Percentiles rank a stretch among this genome's conserved stretches.
These are phyloP conservation scores for Trichoderma cornu-damae DNA, from an alignment of 2,329 filamentous ascomycete species.

Conservation along the genomic window DNA sequence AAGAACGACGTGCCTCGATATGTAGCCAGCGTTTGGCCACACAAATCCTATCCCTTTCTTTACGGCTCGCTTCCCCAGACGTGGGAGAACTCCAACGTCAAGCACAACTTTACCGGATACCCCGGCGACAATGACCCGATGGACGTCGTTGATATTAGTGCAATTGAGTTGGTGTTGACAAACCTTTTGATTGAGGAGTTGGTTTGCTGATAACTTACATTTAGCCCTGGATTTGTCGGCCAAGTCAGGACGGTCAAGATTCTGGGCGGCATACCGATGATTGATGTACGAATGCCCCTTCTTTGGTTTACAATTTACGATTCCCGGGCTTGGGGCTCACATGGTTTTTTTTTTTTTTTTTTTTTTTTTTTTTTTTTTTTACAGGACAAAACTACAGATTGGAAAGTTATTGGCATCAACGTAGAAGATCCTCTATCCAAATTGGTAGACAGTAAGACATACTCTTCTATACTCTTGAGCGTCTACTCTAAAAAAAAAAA, in stretches of 20 bases:
- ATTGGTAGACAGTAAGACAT: conserved; percentile 31
- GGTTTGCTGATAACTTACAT: neutral
- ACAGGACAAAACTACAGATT: conserved; percentile 32
- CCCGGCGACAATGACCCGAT: conserved; percentile 41
- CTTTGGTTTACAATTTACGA: too few species aligned
- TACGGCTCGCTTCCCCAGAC: conserved; percentile 43
- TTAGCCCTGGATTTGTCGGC: conserved; percentile 31
- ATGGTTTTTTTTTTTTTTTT: too few species aligned
- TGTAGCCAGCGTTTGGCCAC: conserved; percentile 40
- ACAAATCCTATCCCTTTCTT: conserved; percentile 40
- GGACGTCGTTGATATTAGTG: conserved; percentile 37
- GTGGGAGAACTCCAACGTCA: conserved; percentile 40
- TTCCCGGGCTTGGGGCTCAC: too few species aligned
- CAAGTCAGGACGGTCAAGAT: conserved; percentile 41
- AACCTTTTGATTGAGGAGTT: neutral
- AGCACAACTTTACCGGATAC: conserved; percentile 36
- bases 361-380: too few species aligned
- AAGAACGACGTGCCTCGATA: conserved; percentile 35
- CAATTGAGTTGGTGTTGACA: conserved; percentile 27
- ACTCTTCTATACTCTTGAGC: accelerated
- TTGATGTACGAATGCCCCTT: conserved; percentile 31
- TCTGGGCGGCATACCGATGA: conserved; percentile 37
- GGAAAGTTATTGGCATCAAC: conserved; percentile 39
- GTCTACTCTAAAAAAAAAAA: too few species aligned
- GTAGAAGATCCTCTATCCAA: conserved; percentile 36